Evolutionary conservation across 192 early-diverging fungal genomes (phyloP).

Genomic region (Rhizophlyctis rosea): DNA sequence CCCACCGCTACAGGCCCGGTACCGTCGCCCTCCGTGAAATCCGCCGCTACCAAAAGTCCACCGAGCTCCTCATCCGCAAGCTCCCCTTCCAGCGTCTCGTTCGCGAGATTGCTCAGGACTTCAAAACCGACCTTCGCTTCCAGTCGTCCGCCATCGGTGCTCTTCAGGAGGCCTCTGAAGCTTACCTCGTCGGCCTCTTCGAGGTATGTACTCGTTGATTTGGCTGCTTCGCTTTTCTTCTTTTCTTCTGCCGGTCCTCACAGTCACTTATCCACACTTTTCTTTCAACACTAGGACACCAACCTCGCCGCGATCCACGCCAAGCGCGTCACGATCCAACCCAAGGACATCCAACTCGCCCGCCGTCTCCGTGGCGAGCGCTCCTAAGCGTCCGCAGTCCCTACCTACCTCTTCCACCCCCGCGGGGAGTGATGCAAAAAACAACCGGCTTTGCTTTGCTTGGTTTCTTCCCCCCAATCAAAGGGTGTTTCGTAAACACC

Average conservation of each 20-base stretch:
- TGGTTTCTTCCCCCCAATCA: no score
- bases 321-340: slow-evolving; percentile 99
- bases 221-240: slow-evolving; percentile 22
- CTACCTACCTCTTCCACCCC: no score
- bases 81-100: slow-evolving; percentile 92
- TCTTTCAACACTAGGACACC: slow-evolving; percentile 51
- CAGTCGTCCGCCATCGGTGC: slow-evolving; percentile 99
- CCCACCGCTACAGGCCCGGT: slow-evolving; percentile 81
- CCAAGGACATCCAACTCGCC: slow-evolving; percentile 98
- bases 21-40: slow-evolving; percentile 84
- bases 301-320: slow-evolving; percentile 99
- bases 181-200: slow-evolving; percentile 52
- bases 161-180: slow-evolving; percentile 94
- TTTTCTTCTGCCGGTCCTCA: background rate
- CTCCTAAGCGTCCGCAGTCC: no score
- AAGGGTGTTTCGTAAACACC: no score
- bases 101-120: slow-evolving; percentile 99
- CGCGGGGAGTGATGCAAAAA: no score
- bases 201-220: slow-evolving; percentile 20
- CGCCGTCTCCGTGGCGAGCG: no score
- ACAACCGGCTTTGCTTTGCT: no score
- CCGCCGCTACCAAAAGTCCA: slow-evolving; percentile 85
- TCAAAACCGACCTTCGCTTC: slow-evolving; percentile 99
- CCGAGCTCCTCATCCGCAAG: slow-evolving; percentile 74
- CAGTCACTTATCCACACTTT: slow-evolving; percentile 59